Evolutionary conservation across 495 filamentous ascomycete species (phyloP), one percentile per base, ranked within the genome.

Genomic region (Penicillium samsonianum): DNA sequence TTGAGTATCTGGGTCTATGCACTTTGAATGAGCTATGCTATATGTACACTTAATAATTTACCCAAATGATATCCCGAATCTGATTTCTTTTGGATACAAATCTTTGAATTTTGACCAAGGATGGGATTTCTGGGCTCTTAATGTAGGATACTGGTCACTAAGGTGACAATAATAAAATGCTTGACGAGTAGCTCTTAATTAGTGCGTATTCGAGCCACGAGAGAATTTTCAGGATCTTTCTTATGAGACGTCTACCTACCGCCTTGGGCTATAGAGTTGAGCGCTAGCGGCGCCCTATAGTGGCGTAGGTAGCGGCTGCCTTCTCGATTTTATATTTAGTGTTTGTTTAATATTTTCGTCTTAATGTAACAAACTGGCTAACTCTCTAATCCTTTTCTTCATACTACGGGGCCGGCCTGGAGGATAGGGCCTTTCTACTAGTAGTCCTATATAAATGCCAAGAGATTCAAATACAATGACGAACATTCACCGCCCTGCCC

Each of bases 391-490:
- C n/a, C n/a, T n/a, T n/a, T n/a, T n/a, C n/a, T n/a, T n/a, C n/a
- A n/a, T n/a, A n/a, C n/a, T n/a, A n/a, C n/a, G n/a, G n/a, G n/a
- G n/a, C n/a, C n/a, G n/a, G n/a, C n/a, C n/a, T n/a, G n/a, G n/a
- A n/a, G n/a, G n/a, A n/a, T n/a, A n/a, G n/a, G n/a, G n/a, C n/a
- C n/a, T n/a, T n/a, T 35, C 35, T n/a, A 38, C 12, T 10, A 33
- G 12, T 33, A 9, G 2, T 26, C 12, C 9, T 16, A 11, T 31
- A 35, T 37, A 3, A 57, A 37, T 37, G 47, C 47, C 47, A 50
- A 55, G 28, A 35, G 35, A 55, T 37, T 38, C 28, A 17, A 38
- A 38, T 16, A 44, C 22, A 37, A 49, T 59, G 57, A 50, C 44
- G 49, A 50, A 50, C 35, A 55, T 46, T 37, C 42, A 46, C 44